A percentile compares a stretch with the other conserved stretches of the same genome.
These are phyloP conservation scores for Cryphonectria naterciae DNA, from an alignment of 2,329 filamentous ascomycete genomes.

Conservation along the genomic window DNA sequence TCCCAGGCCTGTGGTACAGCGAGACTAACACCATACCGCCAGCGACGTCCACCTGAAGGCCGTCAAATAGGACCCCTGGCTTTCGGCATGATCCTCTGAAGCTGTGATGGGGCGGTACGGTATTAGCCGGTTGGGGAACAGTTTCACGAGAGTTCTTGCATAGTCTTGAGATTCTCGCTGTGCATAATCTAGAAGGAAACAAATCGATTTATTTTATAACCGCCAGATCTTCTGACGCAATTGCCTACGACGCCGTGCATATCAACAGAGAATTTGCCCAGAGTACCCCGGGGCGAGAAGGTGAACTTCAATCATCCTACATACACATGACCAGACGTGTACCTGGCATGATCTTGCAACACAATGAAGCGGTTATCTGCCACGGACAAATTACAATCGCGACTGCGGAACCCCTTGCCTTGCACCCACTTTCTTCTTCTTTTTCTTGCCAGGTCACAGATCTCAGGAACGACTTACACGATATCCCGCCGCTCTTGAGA, in stretches of 20 bases:
- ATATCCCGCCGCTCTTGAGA: slow-evolving; percentile 14
- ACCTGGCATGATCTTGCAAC: slow-evolving; percentile 22
- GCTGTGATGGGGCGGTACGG: background rate
- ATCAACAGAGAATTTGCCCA: background rate
- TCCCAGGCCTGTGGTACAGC: background rate
- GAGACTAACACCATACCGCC: slow-evolving; percentile 30
- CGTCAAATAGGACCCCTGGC: slow-evolving; percentile 32
- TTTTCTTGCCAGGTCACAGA: slow-evolving; percentile 13
- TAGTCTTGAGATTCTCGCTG: background rate
- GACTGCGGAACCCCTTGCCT: slow-evolving; percentile 21
- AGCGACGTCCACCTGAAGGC: slow-evolving; percentile 43
- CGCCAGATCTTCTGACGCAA: background rate
- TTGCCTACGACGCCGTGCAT: background rate
- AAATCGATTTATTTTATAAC: slow-evolving; percentile 2
- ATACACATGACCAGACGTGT: background rate
- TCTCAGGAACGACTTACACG: slow-evolving; percentile 18
- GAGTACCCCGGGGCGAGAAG: background rate
- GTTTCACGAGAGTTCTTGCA: background rate
- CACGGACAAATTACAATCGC: background rate
- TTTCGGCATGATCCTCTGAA: background rate
- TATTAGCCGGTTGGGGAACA: background rate
- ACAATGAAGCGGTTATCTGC: slow-evolving; percentile 17
- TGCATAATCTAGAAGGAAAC: slow-evolving; percentile 4
- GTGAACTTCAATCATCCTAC: background rate
- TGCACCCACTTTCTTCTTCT: background rate